Conservation (phyloP, 192 early-diverging fungal genomes). For the Rhizophagus sp. region DNA sequence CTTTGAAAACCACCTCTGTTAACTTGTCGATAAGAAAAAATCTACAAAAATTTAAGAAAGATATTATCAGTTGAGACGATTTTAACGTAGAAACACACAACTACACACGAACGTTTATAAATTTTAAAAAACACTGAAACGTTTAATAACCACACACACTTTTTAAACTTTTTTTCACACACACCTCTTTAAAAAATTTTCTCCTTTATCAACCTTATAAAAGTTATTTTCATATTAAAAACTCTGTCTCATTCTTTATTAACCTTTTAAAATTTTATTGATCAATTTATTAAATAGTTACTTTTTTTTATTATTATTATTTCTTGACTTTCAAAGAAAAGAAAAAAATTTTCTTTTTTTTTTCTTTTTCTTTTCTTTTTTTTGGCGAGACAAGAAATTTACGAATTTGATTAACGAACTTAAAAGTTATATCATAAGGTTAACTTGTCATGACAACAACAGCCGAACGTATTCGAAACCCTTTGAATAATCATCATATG, state of each 20-base stretch:
- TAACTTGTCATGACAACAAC: conserved; percentile 9
- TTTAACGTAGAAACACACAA: background rate
- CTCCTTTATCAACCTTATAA: too few relatives aligned
- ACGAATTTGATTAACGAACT: too few relatives aligned
- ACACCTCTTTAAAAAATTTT: too few relatives aligned
- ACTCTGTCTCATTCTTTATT: background rate
- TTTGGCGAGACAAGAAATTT: too few relatives aligned
- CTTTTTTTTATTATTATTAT: too few relatives aligned
- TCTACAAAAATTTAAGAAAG: background rate
- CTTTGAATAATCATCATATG: background rate
- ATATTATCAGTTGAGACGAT: background rate
- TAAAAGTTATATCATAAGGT: too few relatives aligned
- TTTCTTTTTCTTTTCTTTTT: too few relatives aligned
- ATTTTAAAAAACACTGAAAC: background rate
- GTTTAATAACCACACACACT: background rate
- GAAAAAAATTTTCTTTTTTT: too few relatives aligned
- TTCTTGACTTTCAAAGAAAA: too few relatives aligned
- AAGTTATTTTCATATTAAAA: background rate
- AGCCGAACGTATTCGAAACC: conserved; percentile 1
- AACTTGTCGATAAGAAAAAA: background rate
- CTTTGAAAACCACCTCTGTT: background rate
- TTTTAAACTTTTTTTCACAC: too few relatives aligned
- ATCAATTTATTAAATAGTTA: background rate
- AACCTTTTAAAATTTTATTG: background rate
- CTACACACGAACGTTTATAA: background rate